These are phyloP conservation scores for Sphagnum fallax DNA, from an alignment of 228 moss, liverwort and hornwort species.

Conservation along the genomic window DNA sequence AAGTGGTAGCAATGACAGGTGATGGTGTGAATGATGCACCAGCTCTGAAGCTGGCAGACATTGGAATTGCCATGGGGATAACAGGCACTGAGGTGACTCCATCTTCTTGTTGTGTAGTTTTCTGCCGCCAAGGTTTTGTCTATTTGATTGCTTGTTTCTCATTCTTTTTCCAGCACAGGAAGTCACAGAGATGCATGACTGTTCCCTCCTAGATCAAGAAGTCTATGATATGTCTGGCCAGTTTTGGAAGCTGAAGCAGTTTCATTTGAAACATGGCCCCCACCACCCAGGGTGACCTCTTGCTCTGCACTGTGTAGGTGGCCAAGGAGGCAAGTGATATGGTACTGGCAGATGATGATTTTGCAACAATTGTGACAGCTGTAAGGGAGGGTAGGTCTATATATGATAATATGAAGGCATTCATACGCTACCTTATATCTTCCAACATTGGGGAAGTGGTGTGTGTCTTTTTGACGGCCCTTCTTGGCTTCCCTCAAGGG, in stretches of 20 bases:
- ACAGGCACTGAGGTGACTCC: constrained; percentile 74
- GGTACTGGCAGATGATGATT: constrained; percentile 94
- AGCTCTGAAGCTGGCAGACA: constrained; percentile 88
- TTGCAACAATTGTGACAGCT: constrained; percentile 84
- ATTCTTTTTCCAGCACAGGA: neutral
- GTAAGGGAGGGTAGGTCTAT: constrained; percentile 85
- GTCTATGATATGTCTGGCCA: neutral
- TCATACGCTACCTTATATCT: constrained; percentile 84
- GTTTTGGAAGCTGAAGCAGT: neutral
- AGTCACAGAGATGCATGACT: neutral
- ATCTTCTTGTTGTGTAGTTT: neutral
- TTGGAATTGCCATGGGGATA: constrained; percentile 91
- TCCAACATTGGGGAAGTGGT: constrained; percentile 88
- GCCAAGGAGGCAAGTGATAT: constrained; percentile 93
- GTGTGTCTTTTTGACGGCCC: constrained; percentile 67
- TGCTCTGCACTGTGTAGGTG: constrained; percentile 31
- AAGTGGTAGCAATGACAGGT: constrained; percentile 95
- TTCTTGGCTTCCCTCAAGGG: constrained; percentile 76
- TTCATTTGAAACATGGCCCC: neutral
- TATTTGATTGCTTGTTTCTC: neutral
- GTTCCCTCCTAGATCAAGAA: neutral
- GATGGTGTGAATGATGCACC: constrained; percentile 98
- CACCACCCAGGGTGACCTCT: neutral
- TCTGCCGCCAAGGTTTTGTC: too few species aligned
- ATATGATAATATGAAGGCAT: constrained; percentile 94